These are phyloP conservation scores for Yamadazyma dushanensis DNA, from an alignment of 1,139 yeast genomes.

Conservation along the genomic window DNA sequence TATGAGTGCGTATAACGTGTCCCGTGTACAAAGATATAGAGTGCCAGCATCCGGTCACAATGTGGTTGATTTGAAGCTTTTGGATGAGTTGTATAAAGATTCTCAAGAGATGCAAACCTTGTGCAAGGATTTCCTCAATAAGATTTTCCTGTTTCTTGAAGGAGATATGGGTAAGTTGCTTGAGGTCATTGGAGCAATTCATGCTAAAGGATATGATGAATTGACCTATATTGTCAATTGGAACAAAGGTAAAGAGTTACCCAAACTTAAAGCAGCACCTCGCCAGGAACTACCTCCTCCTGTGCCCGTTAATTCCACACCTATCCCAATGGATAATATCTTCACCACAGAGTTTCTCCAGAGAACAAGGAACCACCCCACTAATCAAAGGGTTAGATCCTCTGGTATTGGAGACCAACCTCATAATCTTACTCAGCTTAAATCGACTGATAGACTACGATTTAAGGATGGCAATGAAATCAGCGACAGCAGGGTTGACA, in stretches of 20 bases:
- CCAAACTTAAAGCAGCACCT: constrained; percentile 5
- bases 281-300: too few relatives aligned
- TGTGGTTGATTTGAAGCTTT: constrained; percentile 13
- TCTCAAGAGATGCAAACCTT: constrained; percentile 1
- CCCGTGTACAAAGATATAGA: constrained; percentile 3
- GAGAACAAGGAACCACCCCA: too few relatives aligned
- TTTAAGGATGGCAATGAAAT: too few relatives aligned
- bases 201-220: constrained; percentile 8
- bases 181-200: constrained; percentile 6
- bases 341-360: too few relatives aligned
- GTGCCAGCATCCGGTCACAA: constrained; percentile 15
- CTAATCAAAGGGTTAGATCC: too few relatives aligned
- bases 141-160: not conserved
- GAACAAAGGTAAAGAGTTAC: not conserved
- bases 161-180: not conserved
- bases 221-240: constrained; percentile 7
- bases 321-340: too few relatives aligned
- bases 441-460: too few relatives aligned
- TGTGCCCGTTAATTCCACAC: too few relatives aligned
- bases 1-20: not conserved
- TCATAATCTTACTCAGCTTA: too few relatives aligned
- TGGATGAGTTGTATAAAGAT: constrained; percentile 17
- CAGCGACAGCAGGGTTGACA: too few relatives aligned
- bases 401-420: too few relatives aligned
- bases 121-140: not conserved